Evolutionary conservation across 306 rosid genomes (phyloP).

Genomic region (Arachis hypogaea): DNA sequence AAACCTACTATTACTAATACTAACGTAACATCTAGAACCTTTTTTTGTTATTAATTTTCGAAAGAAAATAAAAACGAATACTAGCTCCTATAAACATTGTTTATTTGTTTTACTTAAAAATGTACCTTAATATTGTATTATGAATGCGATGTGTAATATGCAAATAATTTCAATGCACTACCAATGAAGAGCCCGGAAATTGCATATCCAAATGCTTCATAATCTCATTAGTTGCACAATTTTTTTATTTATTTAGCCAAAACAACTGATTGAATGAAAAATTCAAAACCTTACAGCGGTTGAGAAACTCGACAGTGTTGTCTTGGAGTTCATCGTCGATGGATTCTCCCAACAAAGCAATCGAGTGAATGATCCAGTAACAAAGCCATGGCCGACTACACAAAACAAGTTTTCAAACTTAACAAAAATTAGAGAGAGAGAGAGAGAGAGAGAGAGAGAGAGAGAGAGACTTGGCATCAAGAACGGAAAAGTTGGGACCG

Average conservation of each 20-base stretch:
- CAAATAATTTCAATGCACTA: too few species aligned
- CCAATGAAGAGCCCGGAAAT: too few species aligned
- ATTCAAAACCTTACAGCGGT: slow-evolving; percentile 77
- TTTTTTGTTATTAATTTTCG: too few species aligned
- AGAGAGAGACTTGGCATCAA: slow-evolving; percentile 76
- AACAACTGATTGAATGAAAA: background rate
- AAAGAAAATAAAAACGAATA: too few species aligned
- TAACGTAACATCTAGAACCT: background rate
- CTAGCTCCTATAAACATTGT: background rate
- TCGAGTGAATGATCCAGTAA: slow-evolving; percentile 87
- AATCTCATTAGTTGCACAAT: background rate
- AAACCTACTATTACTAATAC: background rate
- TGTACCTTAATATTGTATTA: background rate
- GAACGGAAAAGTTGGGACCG: slow-evolving; percentile 59
- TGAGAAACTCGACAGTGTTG: slow-evolving; percentile 64
- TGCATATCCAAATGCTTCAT: background rate
- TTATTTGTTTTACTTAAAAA: background rate
- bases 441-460: background rate
- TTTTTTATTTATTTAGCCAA: background rate
- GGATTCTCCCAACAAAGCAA: slow-evolving; percentile 74
- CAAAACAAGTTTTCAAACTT: background rate
- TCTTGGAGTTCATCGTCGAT: slow-evolving; percentile 62
- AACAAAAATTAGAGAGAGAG: background rate
- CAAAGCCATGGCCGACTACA: slow-evolving; percentile 96
- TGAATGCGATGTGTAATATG: too few species aligned